Evolutionary conservation across 495 filamentous ascomycete species (phyloP).

Genomic region (Xylaria cubensis): DNA sequence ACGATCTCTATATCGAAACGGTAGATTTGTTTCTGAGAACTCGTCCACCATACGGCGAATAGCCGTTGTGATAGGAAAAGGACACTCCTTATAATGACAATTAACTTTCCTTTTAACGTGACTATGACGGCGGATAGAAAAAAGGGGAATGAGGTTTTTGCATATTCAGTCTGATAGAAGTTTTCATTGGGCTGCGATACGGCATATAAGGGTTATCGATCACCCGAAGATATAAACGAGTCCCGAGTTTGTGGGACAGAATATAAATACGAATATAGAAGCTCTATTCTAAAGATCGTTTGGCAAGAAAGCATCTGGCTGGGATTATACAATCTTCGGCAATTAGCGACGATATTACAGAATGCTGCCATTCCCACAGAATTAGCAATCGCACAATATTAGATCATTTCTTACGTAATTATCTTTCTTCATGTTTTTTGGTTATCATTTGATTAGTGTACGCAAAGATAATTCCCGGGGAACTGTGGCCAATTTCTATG

Average conservation of each 20-base stretch:
- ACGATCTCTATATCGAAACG: constrained; percentile 77
- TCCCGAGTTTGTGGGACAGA: neutral
- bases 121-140: constrained; percentile 10
- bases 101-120: neutral
- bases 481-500: too few relatives aligned
- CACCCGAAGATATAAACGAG: neutral
- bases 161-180: neutral
- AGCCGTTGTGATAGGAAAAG: constrained; percentile 24
- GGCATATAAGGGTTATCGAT: neutral
- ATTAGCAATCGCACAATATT: neutral
- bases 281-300: neutral
- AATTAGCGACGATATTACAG: neutral
- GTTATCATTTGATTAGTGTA: neutral
- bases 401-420: neutral
- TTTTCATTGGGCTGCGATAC: neutral
- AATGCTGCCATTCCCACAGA: neutral
- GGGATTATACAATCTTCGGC: neutral
- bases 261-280: neutral
- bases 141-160: neutral
- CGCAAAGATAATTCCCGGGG: neutral
- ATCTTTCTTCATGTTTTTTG: neutral
- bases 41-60: constrained; percentile 33
- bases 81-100: neutral
- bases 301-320: neutral
- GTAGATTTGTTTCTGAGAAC: constrained; percentile 64